A percentile compares a stretch with the other conserved stretches of the same genome.
Conservation (phyloP, 2,329 filamentous ascomycete species). For the Fusarium keratoplasticum region DNA sequence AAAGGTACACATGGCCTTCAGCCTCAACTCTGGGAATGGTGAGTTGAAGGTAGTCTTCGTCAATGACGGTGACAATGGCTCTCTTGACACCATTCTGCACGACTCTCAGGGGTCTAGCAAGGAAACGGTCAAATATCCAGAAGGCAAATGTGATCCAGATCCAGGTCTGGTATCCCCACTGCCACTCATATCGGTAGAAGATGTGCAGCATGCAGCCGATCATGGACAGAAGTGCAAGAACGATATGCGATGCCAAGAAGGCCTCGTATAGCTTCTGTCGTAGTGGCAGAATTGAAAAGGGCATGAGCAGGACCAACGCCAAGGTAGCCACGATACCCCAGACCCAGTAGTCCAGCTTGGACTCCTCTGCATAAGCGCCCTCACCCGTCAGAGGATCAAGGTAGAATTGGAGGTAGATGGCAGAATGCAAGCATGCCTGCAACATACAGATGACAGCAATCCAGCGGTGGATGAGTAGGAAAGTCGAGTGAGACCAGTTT, state of each 20-base stretch:
- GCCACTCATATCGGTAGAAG: slow-evolving; percentile 47
- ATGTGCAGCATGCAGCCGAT: slow-evolving; percentile 58
- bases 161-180: slow-evolving; percentile 57
- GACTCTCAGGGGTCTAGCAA: slow-evolving; percentile 24
- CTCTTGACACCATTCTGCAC: slow-evolving; percentile 12
- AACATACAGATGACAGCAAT: slow-evolving; percentile 56
- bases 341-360: background rate
- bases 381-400: background rate
- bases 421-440: slow-evolving; percentile 58
- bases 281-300: slow-evolving; percentile 50
- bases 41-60: slow-evolving; percentile 41
- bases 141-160: slow-evolving; percentile 41
- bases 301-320: slow-evolving; percentile 43
- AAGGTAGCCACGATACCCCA: slow-evolving; percentile 57
- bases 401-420: background rate
- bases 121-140: slow-evolving; percentile 43
- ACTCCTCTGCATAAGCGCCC: background rate
- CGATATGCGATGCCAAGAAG: slow-evolving; percentile 57
- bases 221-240: slow-evolving; percentile 53
- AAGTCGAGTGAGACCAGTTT: slow-evolving; percentile 60
- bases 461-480: slow-evolving; percentile 61
- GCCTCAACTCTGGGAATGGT: slow-evolving; percentile 40
- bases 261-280: slow-evolving; percentile 54
- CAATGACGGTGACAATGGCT: background rate
- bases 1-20: slow-evolving; percentile 44